Conservation (phyloP, 2,329 filamentous ascomycete genomes). For the Fusarium poae region DNA sequence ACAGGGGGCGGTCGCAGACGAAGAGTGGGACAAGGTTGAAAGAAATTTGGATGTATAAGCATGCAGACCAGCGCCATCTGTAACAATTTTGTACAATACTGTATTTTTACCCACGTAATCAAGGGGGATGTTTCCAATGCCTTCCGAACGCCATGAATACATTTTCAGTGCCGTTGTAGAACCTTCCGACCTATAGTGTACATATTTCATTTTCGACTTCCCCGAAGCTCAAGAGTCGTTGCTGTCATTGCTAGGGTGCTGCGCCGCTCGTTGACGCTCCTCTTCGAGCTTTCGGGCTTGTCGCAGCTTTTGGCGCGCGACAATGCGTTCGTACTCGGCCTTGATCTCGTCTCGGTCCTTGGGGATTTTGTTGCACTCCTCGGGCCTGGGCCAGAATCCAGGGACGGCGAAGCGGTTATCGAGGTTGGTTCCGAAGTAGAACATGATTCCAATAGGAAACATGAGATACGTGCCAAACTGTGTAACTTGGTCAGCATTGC, state of each 20-base stretch:
- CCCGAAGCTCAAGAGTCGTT: conserved; percentile 30
- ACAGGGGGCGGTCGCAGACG: conserved; percentile 64
- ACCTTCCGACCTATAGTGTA: conserved; percentile 36
- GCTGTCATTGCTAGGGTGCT: conserved; percentile 25
- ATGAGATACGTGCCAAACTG: conserved; percentile 99
- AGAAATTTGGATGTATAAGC: conserved; percentile 65
- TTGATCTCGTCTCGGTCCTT: conserved; percentile 85
- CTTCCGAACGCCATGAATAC: conserved; percentile 47
- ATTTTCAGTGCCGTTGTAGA: conserved; percentile 31
- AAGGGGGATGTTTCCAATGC: conserved; percentile 37
- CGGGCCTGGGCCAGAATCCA: conserved; percentile 91
- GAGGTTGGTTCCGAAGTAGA: conserved; percentile 99
- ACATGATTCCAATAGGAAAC: conserved; percentile 99
- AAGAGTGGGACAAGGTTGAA: conserved; percentile 66
- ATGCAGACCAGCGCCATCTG: conserved; percentile 32
- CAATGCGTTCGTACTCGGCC: conserved; percentile 81
- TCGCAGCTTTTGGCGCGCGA: conserved; percentile 76
- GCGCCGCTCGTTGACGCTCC: conserved; percentile 49
- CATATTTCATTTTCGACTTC: conserved; percentile 30
- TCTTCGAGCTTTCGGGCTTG: conserved; percentile 66
- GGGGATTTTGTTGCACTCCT: conserved; percentile 81
- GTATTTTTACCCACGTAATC: conserved; percentile 31
- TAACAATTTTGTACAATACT: conserved; percentile 42
- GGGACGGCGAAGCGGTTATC: conserved; percentile 90
- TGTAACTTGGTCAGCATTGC: conserved; percentile 14